Evolutionary conservation across 2,329 filamentous ascomycete species (phyloP), one percentile per base, ranked within the genome.

Genomic region (Penicillium sp.): DNA sequence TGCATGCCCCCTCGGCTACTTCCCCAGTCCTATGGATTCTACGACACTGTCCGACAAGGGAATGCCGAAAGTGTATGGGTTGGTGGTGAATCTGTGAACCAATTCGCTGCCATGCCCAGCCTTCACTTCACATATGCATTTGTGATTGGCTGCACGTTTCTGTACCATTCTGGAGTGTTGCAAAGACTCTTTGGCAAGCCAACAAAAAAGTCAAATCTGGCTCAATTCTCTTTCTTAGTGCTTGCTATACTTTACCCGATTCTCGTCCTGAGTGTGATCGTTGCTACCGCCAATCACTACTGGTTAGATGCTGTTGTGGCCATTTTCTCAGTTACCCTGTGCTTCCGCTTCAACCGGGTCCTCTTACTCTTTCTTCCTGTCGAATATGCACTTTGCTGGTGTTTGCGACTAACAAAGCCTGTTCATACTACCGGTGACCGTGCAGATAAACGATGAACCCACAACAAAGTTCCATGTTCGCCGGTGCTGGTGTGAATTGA

Each of bases 1-100:
- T 86, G 83, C 68, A 88, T 87, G 83, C 85, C 85, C 1, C 85
- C 85, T 53, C 79, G 85, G 11, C 76, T 87, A 51, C 77, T 87
- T 54, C 85, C 84, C 62, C 80, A 83, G 55, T 79, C 83, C 61
- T 87, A 79, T 57, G 83, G 83, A 4, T 88, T 88, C 64, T 78
- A 85, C 56, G 85, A 88, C 62, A 86, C 83, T 1, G 85, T 88
- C 13, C 84, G 85, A 60, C 78, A 77, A 61, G 78, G 78, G 50
- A 77, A 82, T 52, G 80, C 80, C n/a, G 77, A 80, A 62, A 82
- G 79, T 31, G 77, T 83, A 44, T 83, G 79, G 79, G 80, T 83
- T 68, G 80, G 77, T 25, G 83, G 82, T 23, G 80, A 84, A 57
- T 85, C 81, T 60, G 82, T 85, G 61, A 85, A 85, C 62, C 80